Percentiles rank a stretch among this genome's conserved stretches.
Evolutionary conservation across 2,329 filamentous ascomycete species (phyloP).

Genomic region (Lasiodiplodia gonubiensis): DNA sequence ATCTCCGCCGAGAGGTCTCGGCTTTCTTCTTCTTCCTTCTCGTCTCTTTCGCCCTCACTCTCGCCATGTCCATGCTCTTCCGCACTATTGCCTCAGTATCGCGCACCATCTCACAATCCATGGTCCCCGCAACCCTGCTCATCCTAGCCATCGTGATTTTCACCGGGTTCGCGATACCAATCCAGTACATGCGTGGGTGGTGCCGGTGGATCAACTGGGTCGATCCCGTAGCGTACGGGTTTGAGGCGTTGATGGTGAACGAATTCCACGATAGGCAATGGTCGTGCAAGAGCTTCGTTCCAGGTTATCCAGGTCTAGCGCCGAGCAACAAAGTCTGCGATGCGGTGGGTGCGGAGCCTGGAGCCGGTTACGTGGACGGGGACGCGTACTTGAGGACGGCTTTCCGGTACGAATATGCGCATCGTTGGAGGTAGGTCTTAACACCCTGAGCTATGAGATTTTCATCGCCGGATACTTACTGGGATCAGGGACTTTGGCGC

Average conservation of each 20-base stretch:
- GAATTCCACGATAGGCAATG: constrained; percentile 72
- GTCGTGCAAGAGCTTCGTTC: constrained; percentile 53
- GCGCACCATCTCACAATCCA: constrained; percentile 65
- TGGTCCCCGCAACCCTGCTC: constrained; percentile 62
- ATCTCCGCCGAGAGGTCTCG: constrained; percentile 73
- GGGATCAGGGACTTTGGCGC: constrained; percentile 50
- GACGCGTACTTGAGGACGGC: constrained; percentile 45
- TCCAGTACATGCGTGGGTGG: constrained; percentile 75
- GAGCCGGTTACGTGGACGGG: constrained; percentile 46
- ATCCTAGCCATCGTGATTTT: constrained; percentile 70
- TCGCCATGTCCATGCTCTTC: constrained; percentile 88
- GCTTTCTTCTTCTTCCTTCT: constrained; percentile 87
- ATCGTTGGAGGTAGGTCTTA: constrained; percentile 50
- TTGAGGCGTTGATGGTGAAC: constrained; percentile 81
- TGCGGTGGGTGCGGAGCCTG: constrained; percentile 50
- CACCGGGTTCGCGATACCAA: constrained; percentile 68
- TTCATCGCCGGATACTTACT: not conserved
- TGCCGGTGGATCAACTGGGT: constrained; percentile 83
- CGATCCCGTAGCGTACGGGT: constrained; percentile 79
- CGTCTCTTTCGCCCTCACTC: constrained; percentile 72
- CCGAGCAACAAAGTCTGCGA: constrained; percentile 47
- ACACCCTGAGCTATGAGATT: not conserved
- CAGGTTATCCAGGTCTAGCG: constrained; percentile 47
- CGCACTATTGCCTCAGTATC: constrained; percentile 79
- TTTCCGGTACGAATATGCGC: constrained; percentile 41